Percentiles rank a stretch among this genome's conserved stretches.
phyloP scores from a whole-genome alignment of 1,284 basidiomycete species.

The Ceratobasidium sp. region DNA sequence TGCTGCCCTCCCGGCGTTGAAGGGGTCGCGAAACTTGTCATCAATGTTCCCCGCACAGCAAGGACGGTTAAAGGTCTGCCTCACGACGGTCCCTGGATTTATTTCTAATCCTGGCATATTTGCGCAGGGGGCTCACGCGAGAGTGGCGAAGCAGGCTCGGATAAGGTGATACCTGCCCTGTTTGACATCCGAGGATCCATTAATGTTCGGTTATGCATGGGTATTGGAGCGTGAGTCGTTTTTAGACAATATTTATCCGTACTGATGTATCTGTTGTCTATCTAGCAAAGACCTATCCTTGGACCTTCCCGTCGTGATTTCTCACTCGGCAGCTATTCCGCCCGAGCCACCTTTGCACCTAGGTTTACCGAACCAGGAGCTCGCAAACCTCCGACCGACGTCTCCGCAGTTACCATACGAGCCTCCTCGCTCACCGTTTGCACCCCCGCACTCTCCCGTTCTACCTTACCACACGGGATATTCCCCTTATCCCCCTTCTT shows the following conservation, averaged over 20 bases:
- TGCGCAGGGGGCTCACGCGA: slow-evolving; percentile 58
- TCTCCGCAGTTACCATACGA: slow-evolving; percentile 47
- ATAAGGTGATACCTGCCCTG: slow-evolving; percentile 54
- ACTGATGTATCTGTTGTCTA: slow-evolving; percentile 10
- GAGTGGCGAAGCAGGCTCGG: slow-evolving; percentile 53
- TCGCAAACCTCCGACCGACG: slow-evolving; percentile 27
- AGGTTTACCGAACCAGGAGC: slow-evolving; percentile 19
- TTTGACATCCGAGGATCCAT: slow-evolving; percentile 73
- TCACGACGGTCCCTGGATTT: neutral
- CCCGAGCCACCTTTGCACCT: slow-evolving; percentile 22
- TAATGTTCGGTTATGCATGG: slow-evolving; percentile 68
- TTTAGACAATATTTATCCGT: neutral
- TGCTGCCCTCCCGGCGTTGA: slow-evolving; percentile 74
- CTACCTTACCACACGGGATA: slow-evolving; percentile 25
- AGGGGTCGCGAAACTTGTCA: slow-evolving; percentile 77
- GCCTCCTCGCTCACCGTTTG: slow-evolving; percentile 39
- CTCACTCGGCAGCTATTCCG: slow-evolving; percentile 68
- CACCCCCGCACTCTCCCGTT: slow-evolving; percentile 29
- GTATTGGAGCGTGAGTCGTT: slow-evolving; percentile 66
- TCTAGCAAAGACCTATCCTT: slow-evolving; percentile 74
- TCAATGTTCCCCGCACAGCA: slow-evolving; percentile 73
- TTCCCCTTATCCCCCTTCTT: slow-evolving; percentile 45
- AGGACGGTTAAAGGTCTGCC: slow-evolving; percentile 65
- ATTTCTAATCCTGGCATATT: slow-evolving; percentile 53
- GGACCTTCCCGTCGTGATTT: slow-evolving; percentile 69